Conservation (phyloP, 345 rosid genomes). For the Syzygium grande region DNA sequence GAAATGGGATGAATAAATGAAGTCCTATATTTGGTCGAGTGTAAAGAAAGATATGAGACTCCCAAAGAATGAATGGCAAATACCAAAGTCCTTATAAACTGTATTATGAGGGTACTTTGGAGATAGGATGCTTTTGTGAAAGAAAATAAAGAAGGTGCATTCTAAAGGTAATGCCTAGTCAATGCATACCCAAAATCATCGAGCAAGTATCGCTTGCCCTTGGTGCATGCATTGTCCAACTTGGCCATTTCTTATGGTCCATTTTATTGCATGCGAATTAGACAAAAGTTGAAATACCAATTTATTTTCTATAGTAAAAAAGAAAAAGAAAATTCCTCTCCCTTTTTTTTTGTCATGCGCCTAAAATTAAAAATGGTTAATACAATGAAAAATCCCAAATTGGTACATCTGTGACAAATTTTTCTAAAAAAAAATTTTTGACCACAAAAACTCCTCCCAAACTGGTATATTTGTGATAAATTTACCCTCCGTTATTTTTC, state of each 20-base stretch:
- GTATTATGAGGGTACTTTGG: neutral
- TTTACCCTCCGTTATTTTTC: too few species aligned
- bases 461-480: too few species aligned
- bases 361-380: too few species aligned
- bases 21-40: neutral
- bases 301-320: neutral
- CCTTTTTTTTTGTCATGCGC: neutral
- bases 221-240: neutral
- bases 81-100: neutral
- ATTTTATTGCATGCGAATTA: neutral
- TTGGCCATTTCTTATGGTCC: neutral
- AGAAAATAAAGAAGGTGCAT: neutral
- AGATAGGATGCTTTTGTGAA: neutral
- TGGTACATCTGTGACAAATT: too few species aligned
- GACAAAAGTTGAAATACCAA: neutral
- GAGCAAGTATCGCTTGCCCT: too few species aligned
- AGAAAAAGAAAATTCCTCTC: neutral
- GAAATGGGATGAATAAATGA: neutral
- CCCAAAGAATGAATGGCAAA: neutral
- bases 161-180: neutral
- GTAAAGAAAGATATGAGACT: neutral
- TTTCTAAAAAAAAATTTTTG: too few species aligned
- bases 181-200: neutral
- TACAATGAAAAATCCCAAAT: too few species aligned
- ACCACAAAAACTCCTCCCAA: too few species aligned